Evolutionary conservation across 2,329 filamentous ascomycete species (phyloP), one percentile per base, ranked within the genome.

Genomic region (Cadophora luteo-olivacea): DNA sequence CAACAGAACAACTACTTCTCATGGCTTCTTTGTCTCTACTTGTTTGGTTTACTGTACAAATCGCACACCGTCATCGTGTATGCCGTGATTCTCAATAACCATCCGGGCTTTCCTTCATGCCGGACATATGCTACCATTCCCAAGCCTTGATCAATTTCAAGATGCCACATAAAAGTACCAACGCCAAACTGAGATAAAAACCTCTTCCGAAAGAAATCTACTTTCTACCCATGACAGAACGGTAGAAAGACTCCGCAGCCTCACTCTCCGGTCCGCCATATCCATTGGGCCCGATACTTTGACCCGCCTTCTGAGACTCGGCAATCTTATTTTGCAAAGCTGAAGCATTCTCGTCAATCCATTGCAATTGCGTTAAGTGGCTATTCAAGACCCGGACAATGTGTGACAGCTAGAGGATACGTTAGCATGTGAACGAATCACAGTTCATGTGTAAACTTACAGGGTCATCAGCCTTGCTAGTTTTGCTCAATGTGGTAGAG

Each of bases 331-430:
- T 86, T 79, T 97, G 92, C 64, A 98, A 84, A 38, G 90, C 87
- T 19, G 90, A 87, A 45, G 95, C 92, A 72, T 95, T 94, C 72
- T 90, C 88, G 78, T 98, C 95, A 79, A 99, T 98, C 83, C 92
- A 92, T 81, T 97, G 95, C 69, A 99, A 85, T 80, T 97, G 94
- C 45, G 90, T 89, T 48, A 99, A 88, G 79, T 99, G 96, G 29
- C 91, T 90, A 79, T 99, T 99, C 74, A 99, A 90, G 61, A 98
- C 94, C 71, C 93, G 91, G 64, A 98, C 95, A 76, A 99, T 97
- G 81, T 97, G 94, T 74, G 93, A 95, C 77, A 98, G 86, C 91
- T 97, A 78, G 45, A 64, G 52, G 51, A 32, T 8, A 25, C 6
- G 45, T 73, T 63, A 73, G 70, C 33, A 65, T 61, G 19, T 45